Conservation (phyloP, 2,329 filamentous ascomycete genomes). For the Cercospora berteroae region DNA sequence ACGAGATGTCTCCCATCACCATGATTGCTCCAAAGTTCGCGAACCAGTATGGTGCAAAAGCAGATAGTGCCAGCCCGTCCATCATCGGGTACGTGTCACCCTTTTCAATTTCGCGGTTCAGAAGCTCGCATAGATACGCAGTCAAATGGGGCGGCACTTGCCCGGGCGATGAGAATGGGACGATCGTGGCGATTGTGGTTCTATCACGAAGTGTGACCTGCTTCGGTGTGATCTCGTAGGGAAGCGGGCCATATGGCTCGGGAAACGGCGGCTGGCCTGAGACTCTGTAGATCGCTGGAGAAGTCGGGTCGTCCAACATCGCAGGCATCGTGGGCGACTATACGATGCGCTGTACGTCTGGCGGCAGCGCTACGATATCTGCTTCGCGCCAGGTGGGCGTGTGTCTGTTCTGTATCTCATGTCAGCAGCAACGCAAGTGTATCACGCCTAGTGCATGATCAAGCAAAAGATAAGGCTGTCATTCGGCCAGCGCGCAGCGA, state of each 20-base stretch:
- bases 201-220: conserved; percentile 81
- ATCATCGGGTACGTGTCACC: conserved; percentile 91
- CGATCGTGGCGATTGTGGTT: conserved; percentile 76
- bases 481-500: neutral
- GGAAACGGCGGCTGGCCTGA: conserved; percentile 67
- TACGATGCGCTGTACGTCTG: neutral
- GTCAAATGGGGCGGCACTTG: conserved; percentile 75
- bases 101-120: conserved; percentile 87
- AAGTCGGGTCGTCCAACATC: conserved; percentile 72
- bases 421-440: neutral
- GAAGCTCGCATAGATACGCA: conserved; percentile 74
- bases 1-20: conserved; percentile 72
- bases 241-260: conserved; percentile 61
- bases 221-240: conserved; percentile 66
- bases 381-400: neutral
- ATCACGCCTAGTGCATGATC: neutral
- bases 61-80: conserved; percentile 68
- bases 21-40: conserved; percentile 86
- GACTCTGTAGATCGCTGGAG: conserved; percentile 67
- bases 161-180: conserved; percentile 74
- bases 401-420: neutral
- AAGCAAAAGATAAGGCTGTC: neutral
- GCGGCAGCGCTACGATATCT: neutral
- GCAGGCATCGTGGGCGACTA: conserved; percentile 60
- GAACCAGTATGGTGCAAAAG: conserved; percentile 84